phyloP scores from a whole-genome alignment of 305 asterid genomes.

The Fraxinus velutina region DNA sequence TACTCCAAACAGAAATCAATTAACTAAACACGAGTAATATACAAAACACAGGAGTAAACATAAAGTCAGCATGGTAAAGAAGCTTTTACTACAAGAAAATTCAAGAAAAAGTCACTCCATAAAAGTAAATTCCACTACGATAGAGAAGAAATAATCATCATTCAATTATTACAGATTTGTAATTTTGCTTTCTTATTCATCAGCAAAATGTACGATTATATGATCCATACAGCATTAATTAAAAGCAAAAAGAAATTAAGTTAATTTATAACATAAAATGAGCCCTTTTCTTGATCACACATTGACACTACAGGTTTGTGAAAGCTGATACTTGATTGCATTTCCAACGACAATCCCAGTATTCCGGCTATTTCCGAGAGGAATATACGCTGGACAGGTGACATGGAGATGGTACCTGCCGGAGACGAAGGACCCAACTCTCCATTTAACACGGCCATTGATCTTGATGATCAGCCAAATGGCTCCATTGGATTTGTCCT shows the following conservation, averaged over 20 bases:
- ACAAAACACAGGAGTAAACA: background rate
- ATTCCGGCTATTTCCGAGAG: slow-evolving; percentile 37
- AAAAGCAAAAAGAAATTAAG: background rate
- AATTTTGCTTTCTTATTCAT: slow-evolving; percentile 10
- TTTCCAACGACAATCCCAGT: slow-evolving; percentile 41
- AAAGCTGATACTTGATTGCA: slow-evolving; percentile 64
- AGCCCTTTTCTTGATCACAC: slow-evolving; percentile 27
- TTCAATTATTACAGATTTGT: background rate
- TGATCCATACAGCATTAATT: background rate
- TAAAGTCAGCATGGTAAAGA: background rate
- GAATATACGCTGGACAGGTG: slow-evolving; percentile 54
- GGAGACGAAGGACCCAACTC: slow-evolving; percentile 49
- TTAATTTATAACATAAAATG: background rate
- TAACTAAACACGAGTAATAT: background rate
- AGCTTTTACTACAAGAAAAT: background rate
- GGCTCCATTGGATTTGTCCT: slow-evolving; percentile 47
- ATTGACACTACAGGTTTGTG: slow-evolving; percentile 47
- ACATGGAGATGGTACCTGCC: slow-evolving; percentile 61
- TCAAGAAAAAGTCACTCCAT: background rate
- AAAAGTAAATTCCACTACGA: background rate
- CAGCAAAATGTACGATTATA: slow-evolving; percentile 33
- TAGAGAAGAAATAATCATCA: background rate
- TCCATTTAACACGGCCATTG: slow-evolving; percentile 57
- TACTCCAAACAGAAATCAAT: background rate
- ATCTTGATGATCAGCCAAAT: slow-evolving; percentile 38